These are phyloP conservation scores for Fusarium begoniae DNA, from an alignment of 2,329 filamentous ascomycete species.

Conservation along the genomic window DNA sequence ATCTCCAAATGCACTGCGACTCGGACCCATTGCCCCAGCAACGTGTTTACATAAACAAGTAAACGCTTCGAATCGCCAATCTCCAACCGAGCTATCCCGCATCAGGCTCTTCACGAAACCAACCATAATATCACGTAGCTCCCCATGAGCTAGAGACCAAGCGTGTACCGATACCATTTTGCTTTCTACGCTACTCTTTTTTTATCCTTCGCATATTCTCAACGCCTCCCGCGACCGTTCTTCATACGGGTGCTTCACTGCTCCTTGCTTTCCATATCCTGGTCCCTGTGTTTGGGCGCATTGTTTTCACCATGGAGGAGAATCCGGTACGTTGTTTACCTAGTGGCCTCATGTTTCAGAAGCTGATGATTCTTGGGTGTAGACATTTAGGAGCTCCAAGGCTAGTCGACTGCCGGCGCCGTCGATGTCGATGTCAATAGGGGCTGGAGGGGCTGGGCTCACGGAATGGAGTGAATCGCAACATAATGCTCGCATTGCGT, in stretches of 20 bases:
- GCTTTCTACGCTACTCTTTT: slow-evolving; percentile 1
- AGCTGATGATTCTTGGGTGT: slow-evolving; percentile 7
- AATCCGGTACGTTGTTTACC: slow-evolving; percentile 41
- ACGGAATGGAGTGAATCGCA: slow-evolving; percentile 69
- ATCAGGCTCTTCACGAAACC: slow-evolving; percentile 33
- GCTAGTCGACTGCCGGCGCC: slow-evolving; percentile 47
- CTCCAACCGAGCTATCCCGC: slow-evolving; percentile 35
- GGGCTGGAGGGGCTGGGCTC: slow-evolving; percentile 52
- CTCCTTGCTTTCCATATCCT: slow-evolving; percentile 49
- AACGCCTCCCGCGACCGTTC: slow-evolving; percentile 39
- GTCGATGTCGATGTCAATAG: slow-evolving; percentile 31
- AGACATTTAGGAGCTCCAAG: slow-evolving; percentile 45
- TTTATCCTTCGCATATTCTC: slow-evolving; percentile 22
- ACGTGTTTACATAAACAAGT: slow-evolving; percentile 37
- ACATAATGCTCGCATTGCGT: slow-evolving; percentile 62
- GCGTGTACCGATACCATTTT: slow-evolving; percentile 11
- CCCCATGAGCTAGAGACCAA: slow-evolving; percentile 16
- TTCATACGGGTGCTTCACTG: slow-evolving; percentile 45
- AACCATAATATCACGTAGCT: slow-evolving; percentile 40
- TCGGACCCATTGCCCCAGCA: slow-evolving; percentile 28
- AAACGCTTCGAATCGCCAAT: slow-evolving; percentile 40
- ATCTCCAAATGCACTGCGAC: background rate
- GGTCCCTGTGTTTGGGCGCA: slow-evolving; percentile 36
- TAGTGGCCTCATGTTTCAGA: background rate
- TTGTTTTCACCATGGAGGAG: slow-evolving; percentile 47